Evolutionary conservation across 108 stramenopile genomes (phyloP).

Genomic region (Cylindrotheca closterium): DNA sequence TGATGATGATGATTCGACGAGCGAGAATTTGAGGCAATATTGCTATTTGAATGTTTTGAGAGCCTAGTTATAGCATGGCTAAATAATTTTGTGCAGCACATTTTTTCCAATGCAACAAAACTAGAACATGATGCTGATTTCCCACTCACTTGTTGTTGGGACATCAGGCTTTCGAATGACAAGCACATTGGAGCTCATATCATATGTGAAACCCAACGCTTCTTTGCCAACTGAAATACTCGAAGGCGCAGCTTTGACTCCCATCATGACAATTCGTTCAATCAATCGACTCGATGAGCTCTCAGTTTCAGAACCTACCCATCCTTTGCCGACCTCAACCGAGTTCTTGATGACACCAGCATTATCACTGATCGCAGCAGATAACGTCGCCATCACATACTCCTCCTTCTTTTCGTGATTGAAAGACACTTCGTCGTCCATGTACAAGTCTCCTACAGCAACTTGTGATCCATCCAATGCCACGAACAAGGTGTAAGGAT

Average conservation of each 20-base stretch:
- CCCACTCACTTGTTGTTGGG: conserved; percentile 68
- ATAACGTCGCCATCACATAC: conserved; percentile 63
- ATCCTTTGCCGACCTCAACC: conserved; percentile 47
- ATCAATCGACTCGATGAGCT: conserved; percentile 43
- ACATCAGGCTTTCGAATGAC: conserved; percentile 80
- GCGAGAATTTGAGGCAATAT: too few relatives aligned
- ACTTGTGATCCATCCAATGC: conserved; percentile 70
- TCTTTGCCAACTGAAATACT: conserved; percentile 20
- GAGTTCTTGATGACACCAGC: conserved; percentile 41
- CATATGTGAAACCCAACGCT: conserved; percentile 50
- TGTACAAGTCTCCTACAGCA: conserved; percentile 88
- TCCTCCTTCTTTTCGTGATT: conserved; percentile 62
- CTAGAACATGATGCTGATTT: conserved; percentile 29
- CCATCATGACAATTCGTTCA: conserved; percentile 85
- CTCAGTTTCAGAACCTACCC: conserved; percentile 26
- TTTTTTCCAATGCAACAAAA: not conserved
- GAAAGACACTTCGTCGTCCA: conserved; percentile 96
- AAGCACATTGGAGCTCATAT: conserved; percentile 48
- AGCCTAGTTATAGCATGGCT: too few relatives aligned
- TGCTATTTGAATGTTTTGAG: too few relatives aligned
- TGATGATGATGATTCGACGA: too few relatives aligned
- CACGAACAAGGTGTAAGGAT: conserved; percentile 96
- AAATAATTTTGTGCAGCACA: not conserved
- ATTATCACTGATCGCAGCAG: conserved; percentile 36
- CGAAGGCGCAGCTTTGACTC: conserved; percentile 48